Conservation (phyloP, 257 asterid genomes). For the Capsicum rhomboideum region DNA sequence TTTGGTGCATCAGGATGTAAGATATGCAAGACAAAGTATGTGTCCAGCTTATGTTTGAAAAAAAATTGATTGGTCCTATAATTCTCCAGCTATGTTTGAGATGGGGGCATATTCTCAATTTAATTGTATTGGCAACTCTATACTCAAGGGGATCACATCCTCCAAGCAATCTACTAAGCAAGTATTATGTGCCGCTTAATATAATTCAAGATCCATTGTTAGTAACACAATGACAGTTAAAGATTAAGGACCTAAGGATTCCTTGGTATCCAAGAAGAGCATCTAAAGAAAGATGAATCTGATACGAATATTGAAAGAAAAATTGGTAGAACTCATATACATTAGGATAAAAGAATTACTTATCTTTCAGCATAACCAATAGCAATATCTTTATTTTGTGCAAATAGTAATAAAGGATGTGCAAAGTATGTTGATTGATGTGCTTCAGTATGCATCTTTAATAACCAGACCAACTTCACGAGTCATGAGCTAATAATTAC, state of each 20-base stretch:
- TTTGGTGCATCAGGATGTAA: not conserved
- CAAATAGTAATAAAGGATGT: not conserved
- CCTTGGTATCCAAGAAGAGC: not conserved
- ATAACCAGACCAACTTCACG: not conserved
- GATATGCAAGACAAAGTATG: not conserved
- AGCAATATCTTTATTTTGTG: not conserved
- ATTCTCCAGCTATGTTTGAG: not conserved
- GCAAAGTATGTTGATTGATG: not conserved
- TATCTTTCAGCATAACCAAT: not conserved
- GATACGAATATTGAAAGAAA: not conserved
- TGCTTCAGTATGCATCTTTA: not conserved
- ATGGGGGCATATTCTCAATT: not conserved
- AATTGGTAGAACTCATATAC: not conserved
- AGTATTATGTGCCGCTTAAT: not conserved
- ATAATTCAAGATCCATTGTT: not conserved
- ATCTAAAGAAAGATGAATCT: not conserved
- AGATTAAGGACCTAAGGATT: not conserved
- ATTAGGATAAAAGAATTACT: not conserved
- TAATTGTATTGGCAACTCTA: not conserved
- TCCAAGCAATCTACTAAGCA: not conserved
- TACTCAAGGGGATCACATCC: not conserved
- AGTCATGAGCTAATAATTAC: constrained; percentile 16
- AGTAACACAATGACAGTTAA: not conserved
- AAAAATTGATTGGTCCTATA: not conserved
- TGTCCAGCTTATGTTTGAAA: not conserved